phyloP scores from a whole-genome alignment of 2,329 filamentous ascomycete genomes.

The Cladosporium colombiae region DNA sequence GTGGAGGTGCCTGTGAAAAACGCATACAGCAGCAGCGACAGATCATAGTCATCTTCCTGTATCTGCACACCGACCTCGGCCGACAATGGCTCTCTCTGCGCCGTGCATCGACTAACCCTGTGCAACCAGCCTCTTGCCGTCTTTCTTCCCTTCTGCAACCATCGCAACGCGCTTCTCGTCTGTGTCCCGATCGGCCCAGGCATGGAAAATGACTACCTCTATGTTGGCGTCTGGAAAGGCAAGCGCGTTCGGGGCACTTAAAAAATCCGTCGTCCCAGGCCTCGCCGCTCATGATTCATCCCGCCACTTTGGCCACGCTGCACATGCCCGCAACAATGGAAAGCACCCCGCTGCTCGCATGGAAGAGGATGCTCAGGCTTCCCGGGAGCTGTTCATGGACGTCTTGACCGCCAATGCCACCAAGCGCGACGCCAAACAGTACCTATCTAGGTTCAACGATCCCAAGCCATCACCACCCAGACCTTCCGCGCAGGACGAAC shows the following conservation, averaged over 20 bases:
- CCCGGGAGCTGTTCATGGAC: slow-evolving; percentile 74
- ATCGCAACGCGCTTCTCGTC: not conserved
- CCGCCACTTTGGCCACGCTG: slow-evolving; percentile 18
- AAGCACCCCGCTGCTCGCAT: slow-evolving; percentile 24
- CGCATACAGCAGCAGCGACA: not conserved
- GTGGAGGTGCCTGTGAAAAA: not conserved
- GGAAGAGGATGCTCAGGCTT: slow-evolving; percentile 28
- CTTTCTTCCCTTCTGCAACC: not conserved
- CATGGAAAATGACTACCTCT: slow-evolving; percentile 41
- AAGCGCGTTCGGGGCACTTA: slow-evolving; percentile 29
- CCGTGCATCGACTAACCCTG: slow-evolving; percentile 6
- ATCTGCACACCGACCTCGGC: not conserved
- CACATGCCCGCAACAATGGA: slow-evolving; percentile 22
- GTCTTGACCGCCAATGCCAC: slow-evolving; percentile 86
- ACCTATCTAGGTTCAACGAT: slow-evolving; percentile 79
- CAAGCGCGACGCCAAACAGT: slow-evolving; percentile 88
- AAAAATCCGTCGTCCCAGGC: slow-evolving; percentile 9
- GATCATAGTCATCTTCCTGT: not conserved
- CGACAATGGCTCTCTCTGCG: slow-evolving; percentile 13
- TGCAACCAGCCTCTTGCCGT: not conserved
- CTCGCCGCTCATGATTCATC: slow-evolving; percentile 13
- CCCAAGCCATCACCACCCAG: slow-evolving; percentile 40
- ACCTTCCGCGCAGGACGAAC: slow-evolving; percentile 24
- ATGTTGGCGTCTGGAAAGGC: slow-evolving; percentile 40
- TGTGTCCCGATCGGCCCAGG: not conserved